Evolutionary conservation across 192 early-diverging fungal species (phyloP), one percentile per base, ranked within the genome.

Genomic region (Phycomyces blakesleeanus): DNA sequence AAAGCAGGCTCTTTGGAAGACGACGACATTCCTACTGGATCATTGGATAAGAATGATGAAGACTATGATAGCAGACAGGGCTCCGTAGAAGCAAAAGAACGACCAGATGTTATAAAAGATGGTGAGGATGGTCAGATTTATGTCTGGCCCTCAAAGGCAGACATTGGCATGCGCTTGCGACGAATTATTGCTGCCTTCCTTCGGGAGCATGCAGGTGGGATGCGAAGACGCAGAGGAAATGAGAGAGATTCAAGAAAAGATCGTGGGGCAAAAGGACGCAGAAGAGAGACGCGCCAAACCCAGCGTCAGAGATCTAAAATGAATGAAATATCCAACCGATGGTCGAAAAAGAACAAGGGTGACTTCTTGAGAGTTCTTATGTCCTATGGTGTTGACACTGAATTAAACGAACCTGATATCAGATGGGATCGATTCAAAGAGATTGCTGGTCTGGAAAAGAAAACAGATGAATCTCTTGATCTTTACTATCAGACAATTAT

Each of bases 351-450:
- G 54, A 76, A 78, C 51, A 74, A 77, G 41, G 69, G 66, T 25
- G 83, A 84, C 49, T 84, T 84, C 69, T 80, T 81, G 61, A 69
- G 78, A 56, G 80, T 78, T 0, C 68, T 84, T 22, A 74, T 76
- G 2, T 84, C 83, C 0, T 84, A 80, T 64, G 83, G 83, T 54
- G 80, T 84, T 2, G 83, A 81, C 29, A 76, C 71, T 6, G 59
- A 75, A 16, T 61, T 71, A 4, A 75, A 64, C 38, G 74, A 76
- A 26, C 71, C 59, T 22, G 58, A 58, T 2, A 72, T 74, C 27
- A 61, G 65, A 39, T 93, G 91, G 91, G 74, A 75, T 10, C 69
- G 79, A 12, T 92, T 93, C 77, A 86, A 83, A 55, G 84, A 87
- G 41, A 67, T 92, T 16, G 73, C 88, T 40, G 81, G 84, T 40